Conservation (phyloP, 176 grass and related monocot species). For the Alopecurus myosuroides region DNA sequence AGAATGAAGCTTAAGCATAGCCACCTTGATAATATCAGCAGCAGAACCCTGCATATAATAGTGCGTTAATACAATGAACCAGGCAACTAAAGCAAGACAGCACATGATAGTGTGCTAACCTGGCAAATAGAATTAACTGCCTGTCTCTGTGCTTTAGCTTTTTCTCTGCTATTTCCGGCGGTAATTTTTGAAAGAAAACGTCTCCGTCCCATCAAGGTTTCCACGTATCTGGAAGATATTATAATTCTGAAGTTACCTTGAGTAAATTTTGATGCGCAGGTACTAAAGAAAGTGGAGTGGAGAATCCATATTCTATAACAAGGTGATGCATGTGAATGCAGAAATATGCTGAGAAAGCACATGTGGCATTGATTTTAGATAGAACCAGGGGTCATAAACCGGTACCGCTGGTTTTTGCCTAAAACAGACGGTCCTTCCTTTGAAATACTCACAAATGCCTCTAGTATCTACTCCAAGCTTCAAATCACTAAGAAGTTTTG, state of each 20-base stretch:
- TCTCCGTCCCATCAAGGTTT: conserved; percentile 91
- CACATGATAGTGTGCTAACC: conserved; percentile 31
- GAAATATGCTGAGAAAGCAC: not conserved
- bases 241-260: not conserved
- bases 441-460: not conserved
- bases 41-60: conserved; percentile 63
- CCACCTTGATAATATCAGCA: conserved; percentile 91
- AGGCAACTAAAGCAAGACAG: not conserved
- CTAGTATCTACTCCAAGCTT: not conserved
- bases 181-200: conserved; percentile 89
- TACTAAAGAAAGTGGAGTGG: not conserved
- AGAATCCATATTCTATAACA: conserved; percentile 9
- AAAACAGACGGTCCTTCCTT: not conserved
- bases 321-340: not conserved
- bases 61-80: conserved; percentile 11
- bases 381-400: not conserved
- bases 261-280: not conserved
- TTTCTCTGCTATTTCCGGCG: conserved; percentile 65
- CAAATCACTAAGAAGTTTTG: not conserved
- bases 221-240: conserved; percentile 61
- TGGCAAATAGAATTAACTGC: conserved; percentile 98
- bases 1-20: conserved; percentile 91
- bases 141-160: conserved; percentile 97
- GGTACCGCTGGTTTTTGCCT: not conserved
- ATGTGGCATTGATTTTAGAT: not conserved